Base-by-base conservation (phyloP, 192 early-diverging fungal genomes). In the Backusella tarrabulga region DNA sequence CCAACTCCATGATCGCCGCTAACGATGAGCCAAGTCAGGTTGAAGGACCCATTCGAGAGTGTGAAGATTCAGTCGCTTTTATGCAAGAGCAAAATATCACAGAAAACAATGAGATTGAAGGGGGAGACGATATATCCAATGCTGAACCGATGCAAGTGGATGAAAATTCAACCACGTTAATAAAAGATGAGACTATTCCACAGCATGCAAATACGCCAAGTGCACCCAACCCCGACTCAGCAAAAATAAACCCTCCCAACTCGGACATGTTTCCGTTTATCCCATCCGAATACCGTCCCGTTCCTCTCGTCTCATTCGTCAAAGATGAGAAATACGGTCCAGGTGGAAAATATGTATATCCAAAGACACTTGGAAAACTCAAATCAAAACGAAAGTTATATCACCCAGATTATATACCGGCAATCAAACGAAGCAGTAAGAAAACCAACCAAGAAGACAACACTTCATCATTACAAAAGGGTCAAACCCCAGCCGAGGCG, bases 321-420 rank as follows among this genome's bases (percentile, higher is more conserved):
- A 60, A 74, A 21, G 80, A 81, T 60, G 72, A 76, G 4, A 81
- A 81, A 35, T 81, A 76, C n/a, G 69, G 77, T 3, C 42, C 40
- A 19, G 80, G 80, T 41, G 80, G 80, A 35, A 81, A 81, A 40
- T 81, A 77, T 56, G 56, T 52, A 4, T 77, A 77, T 44, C 42
- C 76, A 11, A 42, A 21, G n/a, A 17, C 17, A 5, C 34, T 66
- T 0, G 41, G 69, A 12, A 70, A 40, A 34, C 40, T 17, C 9
- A 67, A 56, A 35, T 63, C 38, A 23, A 74, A 74, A 44, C 34
- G 56, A 41, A 35, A 21, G 19, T 23, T 74, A 3, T 81, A 81
- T 44, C 67, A 50, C 4, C 80, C 80, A 34, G 80, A 81, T 60
- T 81, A 81, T 72, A 70, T 74, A 29, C 80, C 80, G 0, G 26